Evolutionary conservation across 495 filamentous ascomycete species (phyloP), one percentile per base, ranked within the genome.

Genomic region (Physcia stellaris): DNA sequence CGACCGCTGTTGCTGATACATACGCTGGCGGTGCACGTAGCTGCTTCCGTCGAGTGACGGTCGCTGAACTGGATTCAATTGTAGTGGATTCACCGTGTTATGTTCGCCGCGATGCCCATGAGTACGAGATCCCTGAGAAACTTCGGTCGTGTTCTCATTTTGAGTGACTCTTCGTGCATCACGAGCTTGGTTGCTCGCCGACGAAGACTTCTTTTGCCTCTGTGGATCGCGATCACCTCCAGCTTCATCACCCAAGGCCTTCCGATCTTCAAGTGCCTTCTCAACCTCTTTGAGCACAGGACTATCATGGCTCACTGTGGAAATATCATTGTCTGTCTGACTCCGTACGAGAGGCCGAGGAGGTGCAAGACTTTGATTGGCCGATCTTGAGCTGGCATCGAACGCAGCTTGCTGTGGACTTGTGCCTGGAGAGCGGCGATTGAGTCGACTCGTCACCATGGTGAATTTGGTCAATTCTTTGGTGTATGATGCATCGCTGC

Each of bases 1-100:
- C 2, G 47, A 53, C 10, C 30, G 43, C 28, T 53, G 50, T 35
- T 53, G 50, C 24, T 53, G 47, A 19, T 53, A 47, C 50, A 53
- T 53, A 13, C 50, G 50, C 26, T 53, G 50, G 32, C 50, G 49
- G 38, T 53, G 50, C 7, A 53, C 50, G 28, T 53, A 53, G 50
- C 50, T 53, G 28, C 41, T 48, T 16, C 50, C 50, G 24, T 53
- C 50, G 24, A 32, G 23, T 3, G 38, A 37, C 22, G 46, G 24
- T 28, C 36, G 32, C 22, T 17, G 32, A n/a, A 30, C 37, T 24
- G 41, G 23, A 21, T 16, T 22, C 28, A 20, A 12, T n/a, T n/a
- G n/a, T n/a, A n/a, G n/a, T n/a, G n/a, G n/a, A n/a, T n/a, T n/a
- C n/a, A n/a, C n/a, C n/a, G n/a, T n/a, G n/a, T n/a, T n/a, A n/a